A percentile compares a stretch with the other conserved stretches of the same genome.
phyloP scores from a whole-genome alignment of 2,329 filamentous ascomycete genomes.

The Alternaria ventricosa region DNA sequence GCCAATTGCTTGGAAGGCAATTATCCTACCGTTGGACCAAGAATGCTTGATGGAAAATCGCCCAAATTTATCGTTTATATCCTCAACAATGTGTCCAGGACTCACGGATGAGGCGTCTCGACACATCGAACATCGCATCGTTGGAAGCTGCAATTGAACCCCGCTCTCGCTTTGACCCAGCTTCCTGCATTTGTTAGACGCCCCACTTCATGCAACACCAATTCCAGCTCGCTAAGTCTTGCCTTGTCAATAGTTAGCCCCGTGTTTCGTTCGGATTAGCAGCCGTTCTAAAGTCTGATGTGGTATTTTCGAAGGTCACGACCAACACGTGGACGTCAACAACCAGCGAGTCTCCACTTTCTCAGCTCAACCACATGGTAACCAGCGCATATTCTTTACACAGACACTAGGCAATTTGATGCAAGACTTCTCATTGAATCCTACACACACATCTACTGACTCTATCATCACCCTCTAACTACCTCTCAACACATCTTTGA shows the following conservation, averaged over 20 bases:
- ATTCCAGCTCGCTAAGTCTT: neutral
- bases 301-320: too few species aligned
- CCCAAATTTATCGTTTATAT: neutral
- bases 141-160: neutral
- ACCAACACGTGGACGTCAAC: neutral
- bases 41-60: constrained; percentile 15
- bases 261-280: neutral
- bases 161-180: neutral
- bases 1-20: constrained; percentile 33
- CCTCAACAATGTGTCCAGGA: neutral
- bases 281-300: neutral
- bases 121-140: neutral
- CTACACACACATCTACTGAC: neutral
- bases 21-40: constrained; percentile 31
- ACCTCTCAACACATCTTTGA: neutral
- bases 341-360: neutral
- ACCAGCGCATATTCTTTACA: neutral
- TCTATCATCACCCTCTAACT: neutral
- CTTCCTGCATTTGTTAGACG: neutral
- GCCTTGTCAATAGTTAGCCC: neutral
- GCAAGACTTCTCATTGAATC: neutral
- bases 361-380: neutral
- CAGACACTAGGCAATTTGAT: neutral
- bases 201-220: neutral
- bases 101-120: neutral